Conservation (phyloP, 2,329 filamentous ascomycete species). For the Verticillium nubilum region DNA sequence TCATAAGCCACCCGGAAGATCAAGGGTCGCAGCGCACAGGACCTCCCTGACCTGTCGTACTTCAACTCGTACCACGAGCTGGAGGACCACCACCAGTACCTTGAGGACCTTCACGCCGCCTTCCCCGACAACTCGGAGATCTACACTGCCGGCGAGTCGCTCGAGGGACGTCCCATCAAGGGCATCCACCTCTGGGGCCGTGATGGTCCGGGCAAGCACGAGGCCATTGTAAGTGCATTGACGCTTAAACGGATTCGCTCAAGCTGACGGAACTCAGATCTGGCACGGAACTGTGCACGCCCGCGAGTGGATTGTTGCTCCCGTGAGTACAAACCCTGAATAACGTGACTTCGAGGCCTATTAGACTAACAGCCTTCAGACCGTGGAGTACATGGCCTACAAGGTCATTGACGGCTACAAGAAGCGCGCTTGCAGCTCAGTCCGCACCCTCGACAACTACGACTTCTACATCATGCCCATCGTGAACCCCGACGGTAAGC, state of each 20-base stretch:
- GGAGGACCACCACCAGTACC: conserved; percentile 34
- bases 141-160: conserved; percentile 35
- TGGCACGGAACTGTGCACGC: conserved; percentile 48
- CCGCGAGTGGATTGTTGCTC: conserved; percentile 43
- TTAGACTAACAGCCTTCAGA: conserved; percentile 14
- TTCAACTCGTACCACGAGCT: conserved; percentile 42
- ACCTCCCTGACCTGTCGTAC: conserved; percentile 35
- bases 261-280: conserved; percentile 15
- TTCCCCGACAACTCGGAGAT: conserved; percentile 35
- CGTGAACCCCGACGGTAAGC: conserved; percentile 45
- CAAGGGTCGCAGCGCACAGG: neutral
- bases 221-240: conserved; percentile 26
- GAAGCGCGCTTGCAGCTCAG: conserved; percentile 22
- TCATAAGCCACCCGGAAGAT: neutral
- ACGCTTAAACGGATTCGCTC: neutral
- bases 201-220: conserved; percentile 30
- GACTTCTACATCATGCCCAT: conserved; percentile 55
- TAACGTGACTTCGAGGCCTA: neutral
- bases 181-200: conserved; percentile 45
- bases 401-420: conserved; percentile 36
- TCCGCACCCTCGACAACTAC: conserved; percentile 44
- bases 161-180: conserved; percentile 43
- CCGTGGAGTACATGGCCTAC: conserved; percentile 39
- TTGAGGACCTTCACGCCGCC: conserved; percentile 28
- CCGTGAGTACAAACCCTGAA: neutral